Evolutionary conservation across 192 early-diverging fungal species (phyloP), one percentile per base, ranked within the genome.

Genomic region (Gryganskiella cystojenkinii): DNA sequence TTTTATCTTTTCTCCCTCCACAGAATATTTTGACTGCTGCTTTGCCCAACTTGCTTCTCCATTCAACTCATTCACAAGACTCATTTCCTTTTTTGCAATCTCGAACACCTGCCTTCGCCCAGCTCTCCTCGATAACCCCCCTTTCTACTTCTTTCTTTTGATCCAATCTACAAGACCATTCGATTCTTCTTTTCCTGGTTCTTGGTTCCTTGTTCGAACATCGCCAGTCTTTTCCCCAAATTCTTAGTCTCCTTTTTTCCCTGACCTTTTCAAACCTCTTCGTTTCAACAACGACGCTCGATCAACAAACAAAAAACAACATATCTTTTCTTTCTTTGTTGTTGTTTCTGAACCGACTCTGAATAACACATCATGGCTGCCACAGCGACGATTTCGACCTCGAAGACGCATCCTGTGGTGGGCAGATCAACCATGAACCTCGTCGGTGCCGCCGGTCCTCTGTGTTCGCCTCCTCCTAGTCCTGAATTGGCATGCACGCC

Each of bases 341-440:
- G 17, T 11, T 7, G n/a, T 33, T 33, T 28, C 24, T 56, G 4
- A 19, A 37, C 35, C 5, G 7, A 40, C 37, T 13, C 13, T 40
- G 37, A 40, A 40, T 40, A n/a, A 49, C 46, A 46, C 50, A 67
- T 64, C 54, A 78, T 78, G 74, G 74, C 74, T 69, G 52, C 74
- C 74, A 78, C 74, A 69, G 67, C 74, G 61, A 78, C 74, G 60
- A 78, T 69, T 56, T 78, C 74, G 66, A 19, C 74, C 49, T 58
- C 74, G 56, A 78, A 60, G 56, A 60, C 61, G 45, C 46, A 43
- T 46, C 60, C 73, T 76, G 73, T 76, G 64, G 72, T 67, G 51
- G 65, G 66, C 74, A 78, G 67, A 78, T 78, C 74, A 49, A 69
- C 71, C 52, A 67, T 78, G 74, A 78, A 47, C 67, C 66, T 78